Base-by-base conservation (phyloP, 208 protist genomes). In the Porcisia deanei region DNA sequence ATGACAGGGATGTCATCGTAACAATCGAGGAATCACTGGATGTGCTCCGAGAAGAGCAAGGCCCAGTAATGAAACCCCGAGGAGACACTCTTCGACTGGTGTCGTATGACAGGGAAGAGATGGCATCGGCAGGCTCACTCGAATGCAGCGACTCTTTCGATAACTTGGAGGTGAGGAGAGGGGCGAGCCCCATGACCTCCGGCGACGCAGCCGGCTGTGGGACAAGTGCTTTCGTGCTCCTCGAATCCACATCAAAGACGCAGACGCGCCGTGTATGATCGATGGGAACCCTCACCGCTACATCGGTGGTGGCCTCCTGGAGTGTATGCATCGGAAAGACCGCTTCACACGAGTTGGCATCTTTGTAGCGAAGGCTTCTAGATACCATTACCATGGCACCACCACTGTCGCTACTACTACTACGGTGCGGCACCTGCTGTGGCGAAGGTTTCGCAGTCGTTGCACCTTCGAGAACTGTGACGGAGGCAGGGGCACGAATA, bases 131-230 rank as follows among this genome's bases (percentile, higher is more conserved):
- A 10, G 49, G 25, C 2, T 79, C 59, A 34, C 43, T 41, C 18
- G 58, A 67, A 43, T 41, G n/a, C 34, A 69, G 58, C 45, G 67
- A 59, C 37, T 79, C 75, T 25, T 47, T 47, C 68, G 70, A 68
- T 18, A 59, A 79, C 49, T 30, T 65, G n/a, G 68, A 61, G 37
- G 57, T 43, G 43, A 54, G 66, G 12, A 69, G 41, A 8, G 75
- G 67, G 37, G 68, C 65, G 58, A 74, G 20, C 59, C 68, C 67
- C 43, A 39, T 63, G 8, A 69, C 12, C 20, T 73, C 75, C 20
- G 67, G 57, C 30, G 75, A 60, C 37, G 55, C 55, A 34, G 66
- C 67, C 16, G 47, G 41, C 67, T 68, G 60, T 41, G 58, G 20
- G 57, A 34, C 60, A 9, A 58, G 60, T 43, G 67, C 49, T 58